Evolutionary conservation across 805 yeast genomes (phyloP), one percentile per base, ranked within the genome.

Genomic region (Torulaspora maleeae): DNA sequence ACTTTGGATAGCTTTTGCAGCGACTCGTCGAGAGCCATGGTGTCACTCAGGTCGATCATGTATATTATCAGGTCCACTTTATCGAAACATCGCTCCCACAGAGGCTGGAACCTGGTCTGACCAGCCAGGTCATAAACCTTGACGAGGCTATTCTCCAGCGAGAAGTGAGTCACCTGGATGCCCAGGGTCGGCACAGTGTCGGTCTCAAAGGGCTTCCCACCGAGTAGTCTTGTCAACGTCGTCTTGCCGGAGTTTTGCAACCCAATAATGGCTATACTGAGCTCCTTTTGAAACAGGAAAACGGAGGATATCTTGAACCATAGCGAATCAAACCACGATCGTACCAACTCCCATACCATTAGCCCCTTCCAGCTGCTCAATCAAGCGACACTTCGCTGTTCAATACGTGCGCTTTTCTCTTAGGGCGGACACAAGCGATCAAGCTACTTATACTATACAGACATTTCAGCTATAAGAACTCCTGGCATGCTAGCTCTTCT

Each of bases 111-210:
- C 35, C 60, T 50, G 6, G 49, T 41, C 37, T 55, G 60, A 12
- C 60, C 60, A 7, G 52, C 58, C 33, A 55, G 45, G 29, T 55
- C 59, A 38, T 50, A 55, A 15, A 55, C 41, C 12, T 44, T 52
- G 17, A 55, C 36, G 12, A 43, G 41, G 28, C 47, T 52, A 38
- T 47, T 49, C 22, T 54, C 53, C 20, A 53, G 41, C 12, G 45
- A 36, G 20, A 53, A 48, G 19, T 52, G 50, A 12, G 48, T 48
- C 37, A 45, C 41, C 20, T 45, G 54, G 30, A 55, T 43, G 11
- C 59, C 59, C 12, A 55, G 27, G 1, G 59, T 55, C 3, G 59
- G 59, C 3, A 55, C 51, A 3, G 59, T 55, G 41, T 55, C 58
- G n/a, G 40, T 44, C 28, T 52, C 54, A 34, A 55, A 55, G 15